phyloP scores from a whole-genome alignment of 1,139 yeast genomes.

The Suhomyces taliae region DNA sequence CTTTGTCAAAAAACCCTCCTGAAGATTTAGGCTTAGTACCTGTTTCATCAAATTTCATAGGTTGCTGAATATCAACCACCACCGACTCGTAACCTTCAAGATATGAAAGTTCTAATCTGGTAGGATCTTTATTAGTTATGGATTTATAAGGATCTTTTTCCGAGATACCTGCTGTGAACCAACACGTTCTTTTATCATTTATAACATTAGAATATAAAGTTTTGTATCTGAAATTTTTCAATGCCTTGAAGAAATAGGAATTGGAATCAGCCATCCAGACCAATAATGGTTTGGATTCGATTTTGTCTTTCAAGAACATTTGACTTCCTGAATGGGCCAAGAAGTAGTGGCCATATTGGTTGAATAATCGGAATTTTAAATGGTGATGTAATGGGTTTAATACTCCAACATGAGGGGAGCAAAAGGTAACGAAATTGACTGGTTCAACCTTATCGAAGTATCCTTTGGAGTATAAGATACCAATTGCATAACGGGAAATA shows the following conservation, averaged over 20 bases:
- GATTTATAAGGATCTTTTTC: conserved; percentile 60
- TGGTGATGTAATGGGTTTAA: conserved; percentile 57
- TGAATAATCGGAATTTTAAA: conserved; percentile 48
- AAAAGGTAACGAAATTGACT: conserved; percentile 69
- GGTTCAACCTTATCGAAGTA: conserved; percentile 52
- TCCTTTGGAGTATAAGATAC: conserved; percentile 56
- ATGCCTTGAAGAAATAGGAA: conserved; percentile 59
- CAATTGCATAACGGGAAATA: conserved; percentile 74
- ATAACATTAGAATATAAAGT: conserved; percentile 71
- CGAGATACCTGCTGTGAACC: conserved; percentile 79
- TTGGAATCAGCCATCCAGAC: conserved; percentile 63
- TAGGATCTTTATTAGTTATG: conserved; percentile 38
- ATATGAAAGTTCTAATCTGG: conserved; percentile 44
- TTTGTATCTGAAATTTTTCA: conserved; percentile 50
- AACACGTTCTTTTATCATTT: conserved; percentile 76
- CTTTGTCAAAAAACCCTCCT: conserved; percentile 38
- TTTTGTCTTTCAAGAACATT: conserved; percentile 59
- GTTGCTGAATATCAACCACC: conserved; percentile 48
- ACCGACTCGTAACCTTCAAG: conserved; percentile 53
- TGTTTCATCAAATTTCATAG: conserved; percentile 20
- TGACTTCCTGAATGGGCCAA: conserved; percentile 74
- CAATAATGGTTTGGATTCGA: conserved; percentile 47
- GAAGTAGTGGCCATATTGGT: conserved; percentile 57
- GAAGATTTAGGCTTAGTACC: neutral
- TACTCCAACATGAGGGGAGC: conserved; percentile 83